Evolutionary conservation across 371 early-diverging fungal genomes (phyloP).

Genomic region (Mortierella sp.): DNA sequence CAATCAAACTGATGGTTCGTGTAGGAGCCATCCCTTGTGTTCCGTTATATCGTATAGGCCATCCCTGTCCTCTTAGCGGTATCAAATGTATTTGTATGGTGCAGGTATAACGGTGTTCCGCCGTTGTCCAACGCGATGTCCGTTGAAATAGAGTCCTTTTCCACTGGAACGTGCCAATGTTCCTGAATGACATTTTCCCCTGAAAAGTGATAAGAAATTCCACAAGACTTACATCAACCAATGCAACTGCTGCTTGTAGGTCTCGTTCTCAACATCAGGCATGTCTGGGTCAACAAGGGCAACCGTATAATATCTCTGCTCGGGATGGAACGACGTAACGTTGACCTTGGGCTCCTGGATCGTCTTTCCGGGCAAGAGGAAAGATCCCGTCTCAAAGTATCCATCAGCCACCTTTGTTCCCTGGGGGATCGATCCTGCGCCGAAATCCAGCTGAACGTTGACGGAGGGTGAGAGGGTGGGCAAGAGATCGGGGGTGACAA

Average conservation of each 20-base stretch:
- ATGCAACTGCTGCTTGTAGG: slow-evolving; percentile 51
- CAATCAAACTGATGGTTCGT: no score
- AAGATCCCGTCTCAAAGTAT: slow-evolving; percentile 52
- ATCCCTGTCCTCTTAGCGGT: no score
- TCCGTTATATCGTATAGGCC: no score
- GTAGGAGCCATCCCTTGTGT: no score
- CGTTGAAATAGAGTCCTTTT: no score
- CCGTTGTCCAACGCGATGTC: no score
- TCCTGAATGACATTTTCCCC: not conserved
- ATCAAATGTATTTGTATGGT: no score
- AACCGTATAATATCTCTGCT: slow-evolving; percentile 77
- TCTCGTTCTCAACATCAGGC: slow-evolving; percentile 51
- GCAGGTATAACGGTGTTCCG: no score
- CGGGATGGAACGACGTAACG: slow-evolving; percentile 77
- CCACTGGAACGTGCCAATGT: no score
- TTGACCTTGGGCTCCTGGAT: slow-evolving; percentile 70
- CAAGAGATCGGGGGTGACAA: slow-evolving; percentile 82
- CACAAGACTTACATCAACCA: slow-evolving; percentile 48
- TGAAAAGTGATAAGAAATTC: not conserved
- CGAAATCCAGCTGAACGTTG: slow-evolving; percentile 64
- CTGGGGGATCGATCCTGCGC: slow-evolving; percentile 21
- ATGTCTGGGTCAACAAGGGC: slow-evolving; percentile 78
- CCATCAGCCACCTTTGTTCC: slow-evolving; percentile 5
- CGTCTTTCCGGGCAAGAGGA: slow-evolving; percentile 59
- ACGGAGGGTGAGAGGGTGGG: slow-evolving; percentile 67